phyloP scores from a whole-genome alignment of 2,329 filamentous ascomycete genomes.

The Penicillium sp. region DNA sequence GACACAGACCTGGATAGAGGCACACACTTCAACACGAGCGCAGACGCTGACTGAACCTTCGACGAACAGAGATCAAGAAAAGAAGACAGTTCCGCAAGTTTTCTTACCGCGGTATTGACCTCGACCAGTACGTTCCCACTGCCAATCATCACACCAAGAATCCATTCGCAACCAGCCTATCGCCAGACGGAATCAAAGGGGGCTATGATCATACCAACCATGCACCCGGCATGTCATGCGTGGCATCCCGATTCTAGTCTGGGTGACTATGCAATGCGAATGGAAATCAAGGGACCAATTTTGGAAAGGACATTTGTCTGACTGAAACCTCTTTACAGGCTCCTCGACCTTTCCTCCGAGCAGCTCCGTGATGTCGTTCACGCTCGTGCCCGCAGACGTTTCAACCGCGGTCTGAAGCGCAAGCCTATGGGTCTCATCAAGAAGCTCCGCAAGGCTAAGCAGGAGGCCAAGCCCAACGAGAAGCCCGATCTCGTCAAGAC shows the following conservation, averaged over 20 bases:
- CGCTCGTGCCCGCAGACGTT: slow-evolving; percentile 94
- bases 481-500: slow-evolving; percentile 99
- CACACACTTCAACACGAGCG: slow-evolving; percentile 15
- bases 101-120: slow-evolving; percentile 98
- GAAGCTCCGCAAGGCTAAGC: slow-evolving; percentile 99
- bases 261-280: slow-evolving; percentile 3
- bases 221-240: background rate
- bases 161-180: slow-evolving; percentile 11
- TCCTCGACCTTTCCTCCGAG: slow-evolving; percentile 97
- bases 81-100: slow-evolving; percentile 99
- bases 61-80: slow-evolving; percentile 84
- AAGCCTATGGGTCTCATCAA: slow-evolving; percentile 99
- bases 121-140: slow-evolving; percentile 79
- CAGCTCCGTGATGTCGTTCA: slow-evolving; percentile 99
- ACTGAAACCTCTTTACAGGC: slow-evolving; percentile 55
- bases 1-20: slow-evolving; percentile 19
- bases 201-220: background rate
- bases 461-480: slow-evolving; percentile 98
- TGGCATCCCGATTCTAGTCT: slow-evolving; percentile 7
- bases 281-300: background rate
- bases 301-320: slow-evolving; percentile 17
- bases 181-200: slow-evolving; percentile 9
- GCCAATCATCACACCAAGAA: slow-evolving; percentile 10
- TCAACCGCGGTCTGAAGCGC: slow-evolving; percentile 99
- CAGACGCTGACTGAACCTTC: slow-evolving; percentile 33